Percentiles rank a stretch among this genome's conserved stretches.
Conservation (phyloP, 768 basidiomycete species). For the Panellus pusillus region DNA sequence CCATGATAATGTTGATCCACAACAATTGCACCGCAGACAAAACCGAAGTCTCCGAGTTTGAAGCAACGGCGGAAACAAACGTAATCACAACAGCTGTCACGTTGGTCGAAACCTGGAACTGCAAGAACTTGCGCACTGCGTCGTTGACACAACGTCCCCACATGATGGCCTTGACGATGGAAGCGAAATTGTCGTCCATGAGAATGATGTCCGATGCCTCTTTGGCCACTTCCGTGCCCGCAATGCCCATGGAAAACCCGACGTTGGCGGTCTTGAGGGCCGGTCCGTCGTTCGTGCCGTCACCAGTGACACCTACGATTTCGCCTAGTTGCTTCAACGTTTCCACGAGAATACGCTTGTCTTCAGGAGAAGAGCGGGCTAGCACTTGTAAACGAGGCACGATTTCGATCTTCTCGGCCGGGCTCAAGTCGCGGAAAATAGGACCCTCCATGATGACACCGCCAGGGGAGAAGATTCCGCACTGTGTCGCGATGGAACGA, state of each 20-base stretch:
- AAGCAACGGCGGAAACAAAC: slow-evolving; percentile 86
- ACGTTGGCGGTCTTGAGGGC: slow-evolving; percentile 95
- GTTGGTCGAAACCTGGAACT: slow-evolving; percentile 94
- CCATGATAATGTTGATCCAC: slow-evolving; percentile 99
- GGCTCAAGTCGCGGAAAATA: slow-evolving; percentile 77
- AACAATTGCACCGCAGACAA: slow-evolving; percentile 94
- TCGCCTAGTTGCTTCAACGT: slow-evolving; percentile 85
- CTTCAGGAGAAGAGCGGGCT: slow-evolving; percentile 95
- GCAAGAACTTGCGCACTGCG: slow-evolving; percentile 94
- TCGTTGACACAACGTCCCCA: slow-evolving; percentile 99
- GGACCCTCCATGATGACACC: slow-evolving; percentile 99
- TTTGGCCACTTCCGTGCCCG: slow-evolving; percentile 98
- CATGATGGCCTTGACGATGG: slow-evolving; percentile 96
- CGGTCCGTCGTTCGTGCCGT: slow-evolving; percentile 97
- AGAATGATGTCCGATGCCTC: slow-evolving; percentile 98
- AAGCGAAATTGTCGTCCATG: slow-evolving; percentile 96
- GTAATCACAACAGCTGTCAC: slow-evolving; percentile 95
- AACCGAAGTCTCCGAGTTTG: slow-evolving; percentile 74
- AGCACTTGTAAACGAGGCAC: slow-evolving; percentile 94
- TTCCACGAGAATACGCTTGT: slow-evolving; percentile 92
- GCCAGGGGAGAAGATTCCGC: slow-evolving; percentile 90
- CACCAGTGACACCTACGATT: slow-evolving; percentile 94
- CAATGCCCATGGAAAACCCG: slow-evolving; percentile 95
- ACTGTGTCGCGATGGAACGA: slow-evolving; percentile 94
- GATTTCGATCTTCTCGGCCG: slow-evolving; percentile 72